Percentiles rank a stretch among this genome's conserved stretches.
phyloP scores from a whole-genome alignment of 148 eudicot genomes.

The Selenicereus undatus region DNA sequence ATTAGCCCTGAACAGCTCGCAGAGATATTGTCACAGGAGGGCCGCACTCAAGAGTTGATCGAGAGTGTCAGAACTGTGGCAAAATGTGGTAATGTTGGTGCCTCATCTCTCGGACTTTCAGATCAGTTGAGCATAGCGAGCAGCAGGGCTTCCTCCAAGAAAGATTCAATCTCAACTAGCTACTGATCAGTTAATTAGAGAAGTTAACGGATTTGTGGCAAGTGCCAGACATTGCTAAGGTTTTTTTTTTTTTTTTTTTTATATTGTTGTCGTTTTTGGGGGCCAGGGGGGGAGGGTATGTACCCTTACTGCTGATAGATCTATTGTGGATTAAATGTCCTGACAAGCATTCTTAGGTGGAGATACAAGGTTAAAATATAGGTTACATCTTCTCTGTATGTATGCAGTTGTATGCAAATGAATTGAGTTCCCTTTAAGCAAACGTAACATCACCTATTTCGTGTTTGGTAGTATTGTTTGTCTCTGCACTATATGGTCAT shows the following conservation, averaged over 20 bases:
- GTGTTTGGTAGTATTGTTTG: neutral
- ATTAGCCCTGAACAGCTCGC: constrained; percentile 63
- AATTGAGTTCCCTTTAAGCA: neutral
- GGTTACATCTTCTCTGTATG: neutral
- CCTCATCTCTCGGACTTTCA: constrained; percentile 41
- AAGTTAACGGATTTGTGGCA: neutral
- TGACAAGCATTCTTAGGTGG: neutral
- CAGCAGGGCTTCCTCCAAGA: constrained; percentile 46
- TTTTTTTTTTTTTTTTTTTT: too few species aligned
- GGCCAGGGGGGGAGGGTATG: too few species aligned
- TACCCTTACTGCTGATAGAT: too few species aligned
- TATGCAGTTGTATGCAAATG: neutral
- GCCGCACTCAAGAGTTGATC: constrained; percentile 62
- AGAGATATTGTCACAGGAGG: constrained; percentile 69
- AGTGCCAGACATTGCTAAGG: too few species aligned
- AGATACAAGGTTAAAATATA: neutral
- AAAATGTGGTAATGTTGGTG: constrained; percentile 51
- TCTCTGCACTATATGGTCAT: neutral
- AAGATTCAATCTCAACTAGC: constrained; percentile 35
- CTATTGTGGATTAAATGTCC: too few species aligned
- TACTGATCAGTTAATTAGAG: constrained; percentile 25
- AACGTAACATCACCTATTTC: neutral
- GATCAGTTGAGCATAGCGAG: constrained; percentile 77
- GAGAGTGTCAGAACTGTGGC: constrained; percentile 84
- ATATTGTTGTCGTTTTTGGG: too few species aligned